Percentiles rank a stretch among this genome's conserved stretches.
Conservation (phyloP, 257 asterid species). For the Solanum appendiculatum region DNA sequence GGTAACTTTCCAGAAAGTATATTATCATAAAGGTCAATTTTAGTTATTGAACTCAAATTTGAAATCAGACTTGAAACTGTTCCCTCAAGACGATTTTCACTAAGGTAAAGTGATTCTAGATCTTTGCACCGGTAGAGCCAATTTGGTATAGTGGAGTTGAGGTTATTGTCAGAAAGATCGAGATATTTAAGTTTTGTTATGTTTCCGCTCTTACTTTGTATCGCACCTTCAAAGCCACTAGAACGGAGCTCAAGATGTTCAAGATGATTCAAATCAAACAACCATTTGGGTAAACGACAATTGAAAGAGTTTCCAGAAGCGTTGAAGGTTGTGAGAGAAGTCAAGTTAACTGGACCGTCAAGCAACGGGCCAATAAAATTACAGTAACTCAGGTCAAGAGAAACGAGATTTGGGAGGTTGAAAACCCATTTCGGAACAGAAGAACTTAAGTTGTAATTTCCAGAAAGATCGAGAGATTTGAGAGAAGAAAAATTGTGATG, state of each 20-base stretch:
- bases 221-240: not conserved
- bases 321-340: conserved; percentile 21
- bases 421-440: not conserved
- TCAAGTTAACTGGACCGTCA: conserved; percentile 22
- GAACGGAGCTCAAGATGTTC: not conserved
- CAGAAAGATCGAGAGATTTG: not conserved
- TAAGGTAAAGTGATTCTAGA: not conserved
- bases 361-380: conserved; percentile 33
- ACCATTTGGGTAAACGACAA: conserved; percentile 33
- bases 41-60: conserved; percentile 15
- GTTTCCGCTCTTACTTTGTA: conserved; percentile 2
- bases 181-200: not conserved
- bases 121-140: conserved; percentile 19
- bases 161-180: not conserved
- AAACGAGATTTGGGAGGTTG: not conserved
- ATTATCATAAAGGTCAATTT: not conserved
- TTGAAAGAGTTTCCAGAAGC: conserved; percentile 17
- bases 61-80: conserved; percentile 9
- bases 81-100: not conserved
- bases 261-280: conserved; percentile 27
- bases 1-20: conserved; percentile 17
- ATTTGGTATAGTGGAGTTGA: conserved; percentile 22
- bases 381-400: conserved; percentile 14
- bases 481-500: not conserved
- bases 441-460: not conserved